Percentiles rank a stretch among this genome's conserved stretches.
phyloP scores from a whole-genome alignment of 306 rosid species.

The Oemleria cerasiformis region DNA sequence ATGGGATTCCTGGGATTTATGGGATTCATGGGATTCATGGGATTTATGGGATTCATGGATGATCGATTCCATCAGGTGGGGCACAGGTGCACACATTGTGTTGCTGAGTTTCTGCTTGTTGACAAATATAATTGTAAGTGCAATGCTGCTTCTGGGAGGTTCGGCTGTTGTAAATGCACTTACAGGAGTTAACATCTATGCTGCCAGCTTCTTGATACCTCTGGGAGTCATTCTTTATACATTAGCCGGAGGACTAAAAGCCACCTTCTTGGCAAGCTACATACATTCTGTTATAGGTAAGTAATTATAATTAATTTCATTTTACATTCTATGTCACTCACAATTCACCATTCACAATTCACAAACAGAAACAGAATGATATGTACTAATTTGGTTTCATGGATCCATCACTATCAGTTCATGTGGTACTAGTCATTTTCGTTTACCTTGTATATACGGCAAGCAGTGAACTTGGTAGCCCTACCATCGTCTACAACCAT shows the following conservation, averaged over 20 bases:
- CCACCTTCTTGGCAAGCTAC: constrained; percentile 98
- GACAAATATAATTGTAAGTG: constrained; percentile 86
- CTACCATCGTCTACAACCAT: constrained; percentile 53
- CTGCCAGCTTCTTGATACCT: constrained; percentile 94
- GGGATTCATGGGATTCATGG: background rate
- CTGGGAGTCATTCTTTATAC: constrained; percentile 92
- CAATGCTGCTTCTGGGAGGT: constrained; percentile 96
- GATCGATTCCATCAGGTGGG: constrained; percentile 63
- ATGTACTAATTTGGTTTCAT: constrained; percentile 13
- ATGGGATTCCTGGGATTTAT: background rate
- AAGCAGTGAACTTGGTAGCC: constrained; percentile 86
- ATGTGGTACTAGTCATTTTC: constrained; percentile 77
- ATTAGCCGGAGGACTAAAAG: constrained; percentile 90
- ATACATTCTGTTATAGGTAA: constrained; percentile 95
- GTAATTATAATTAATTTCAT: constrained; percentile 3
- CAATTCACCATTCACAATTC: no score
- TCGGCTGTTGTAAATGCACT: constrained; percentile 92
- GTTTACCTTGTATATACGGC: constrained; percentile 83
- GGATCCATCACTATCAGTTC: constrained; percentile 38
- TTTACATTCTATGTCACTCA: background rate
- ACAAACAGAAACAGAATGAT: no score
- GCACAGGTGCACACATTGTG: constrained; percentile 73
- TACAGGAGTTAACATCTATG: constrained; percentile 85
- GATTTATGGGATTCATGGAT: background rate
- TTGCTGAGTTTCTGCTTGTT: constrained; percentile 81